A percentile compares a stretch with the other conserved stretches of the same genome.
Evolutionary conservation across 768 basidiomycete species (phyloP).

Genomic region (Mycena kentingensis): DNA sequence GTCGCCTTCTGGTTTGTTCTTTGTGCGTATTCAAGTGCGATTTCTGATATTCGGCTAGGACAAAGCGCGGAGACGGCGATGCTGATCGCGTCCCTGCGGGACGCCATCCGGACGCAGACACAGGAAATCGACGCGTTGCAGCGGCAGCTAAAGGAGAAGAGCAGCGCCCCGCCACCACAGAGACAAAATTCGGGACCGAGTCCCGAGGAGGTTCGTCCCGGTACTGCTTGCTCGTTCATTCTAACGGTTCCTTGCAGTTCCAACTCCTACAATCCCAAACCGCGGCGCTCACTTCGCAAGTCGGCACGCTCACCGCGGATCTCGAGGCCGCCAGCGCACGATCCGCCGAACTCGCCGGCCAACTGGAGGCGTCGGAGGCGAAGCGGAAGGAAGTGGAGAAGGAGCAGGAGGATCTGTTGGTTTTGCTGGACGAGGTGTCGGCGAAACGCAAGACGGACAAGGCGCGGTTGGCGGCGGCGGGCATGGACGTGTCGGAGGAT

Average conservation of each 20-base stretch:
- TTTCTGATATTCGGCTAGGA: slow-evolving; percentile 36
- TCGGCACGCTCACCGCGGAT: slow-evolving; percentile 40
- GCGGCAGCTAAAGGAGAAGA: slow-evolving; percentile 52
- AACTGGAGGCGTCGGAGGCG: slow-evolving; percentile 55
- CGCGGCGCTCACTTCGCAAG: slow-evolving; percentile 39
- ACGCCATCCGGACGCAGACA: slow-evolving; percentile 81
- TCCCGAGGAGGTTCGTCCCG: slow-evolving; percentile 23
- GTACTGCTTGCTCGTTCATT: background rate
- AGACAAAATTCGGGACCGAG: slow-evolving; percentile 12
- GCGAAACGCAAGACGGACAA: slow-evolving; percentile 87
- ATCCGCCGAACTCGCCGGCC: too few relatives aligned
- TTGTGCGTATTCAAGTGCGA: background rate
- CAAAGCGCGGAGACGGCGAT: slow-evolving; percentile 77
- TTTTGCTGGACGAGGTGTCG: slow-evolving; percentile 89
- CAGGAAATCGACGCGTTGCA: slow-evolving; percentile 75
- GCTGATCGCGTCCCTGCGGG: slow-evolving; percentile 81
- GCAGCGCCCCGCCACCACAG: slow-evolving; percentile 15
- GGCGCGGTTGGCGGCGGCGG: slow-evolving; percentile 66
- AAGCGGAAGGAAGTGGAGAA: slow-evolving; percentile 85
- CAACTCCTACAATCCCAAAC: slow-evolving; percentile 50
- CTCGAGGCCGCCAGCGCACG: too few relatives aligned
- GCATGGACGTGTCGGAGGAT: slow-evolving; percentile 90
- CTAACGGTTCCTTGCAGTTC: slow-evolving; percentile 34
- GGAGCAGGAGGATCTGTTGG: slow-evolving; percentile 94
- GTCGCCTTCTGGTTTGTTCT: slow-evolving; percentile 55